Conservation (phyloP, 257 asterid species). For the Fraxinus pennsylvanica region DNA sequence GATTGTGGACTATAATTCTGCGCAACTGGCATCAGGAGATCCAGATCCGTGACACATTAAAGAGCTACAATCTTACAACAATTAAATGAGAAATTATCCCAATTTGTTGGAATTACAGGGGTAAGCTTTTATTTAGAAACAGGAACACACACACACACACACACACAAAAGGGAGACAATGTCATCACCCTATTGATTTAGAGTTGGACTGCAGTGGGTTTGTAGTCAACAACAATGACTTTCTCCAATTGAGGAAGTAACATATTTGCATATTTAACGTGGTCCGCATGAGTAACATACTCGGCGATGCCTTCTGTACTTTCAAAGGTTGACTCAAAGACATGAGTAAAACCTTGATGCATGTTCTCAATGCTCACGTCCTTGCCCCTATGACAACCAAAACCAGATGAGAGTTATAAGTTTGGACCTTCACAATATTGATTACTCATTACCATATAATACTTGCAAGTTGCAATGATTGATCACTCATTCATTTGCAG, state of each 20-base stretch:
- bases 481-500: neutral
- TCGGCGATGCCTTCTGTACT: slow-evolving; percentile 76
- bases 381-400: slow-evolving; percentile 59
- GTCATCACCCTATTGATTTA: slow-evolving; percentile 25
- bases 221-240: slow-evolving; percentile 63
- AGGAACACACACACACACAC: neutral
- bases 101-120: neutral
- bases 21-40: neutral
- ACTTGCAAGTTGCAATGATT: neutral
- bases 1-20: neutral
- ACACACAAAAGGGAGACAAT: neutral
- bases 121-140: neutral
- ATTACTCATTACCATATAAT: neutral
- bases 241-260: slow-evolving; percentile 66
- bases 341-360: slow-evolving; percentile 89
- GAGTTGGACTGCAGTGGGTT: slow-evolving; percentile 51
- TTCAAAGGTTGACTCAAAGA: slow-evolving; percentile 81
- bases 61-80: neutral
- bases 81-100: neutral
- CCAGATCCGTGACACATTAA: neutral
- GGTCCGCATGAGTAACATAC: slow-evolving; percentile 62
- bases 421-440: neutral
- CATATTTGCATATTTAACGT: slow-evolving; percentile 52
- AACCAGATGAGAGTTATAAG: slow-evolving; percentile 2
- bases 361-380: slow-evolving; percentile 73